These are phyloP conservation scores for Magnusiomyces paraingens DNA, from an alignment of 1,139 yeast genomes.

Conservation along the genomic window DNA sequence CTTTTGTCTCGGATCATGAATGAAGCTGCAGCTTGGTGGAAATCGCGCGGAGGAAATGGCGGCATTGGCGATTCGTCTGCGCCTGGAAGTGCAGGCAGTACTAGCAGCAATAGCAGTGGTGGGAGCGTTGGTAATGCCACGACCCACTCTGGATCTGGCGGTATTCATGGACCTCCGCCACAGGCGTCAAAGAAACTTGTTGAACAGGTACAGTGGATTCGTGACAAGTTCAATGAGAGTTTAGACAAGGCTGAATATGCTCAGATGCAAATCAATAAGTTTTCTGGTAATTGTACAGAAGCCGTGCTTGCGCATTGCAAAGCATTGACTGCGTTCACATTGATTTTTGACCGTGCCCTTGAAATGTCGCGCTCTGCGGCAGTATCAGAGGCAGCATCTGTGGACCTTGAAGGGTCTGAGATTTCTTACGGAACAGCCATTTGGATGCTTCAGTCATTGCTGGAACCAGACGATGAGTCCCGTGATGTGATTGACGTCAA, in stretches of 20 bases:
- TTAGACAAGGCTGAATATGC: conserved; percentile 83
- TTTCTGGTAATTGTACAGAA: conserved; percentile 21
- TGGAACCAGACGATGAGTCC: conserved; percentile 38
- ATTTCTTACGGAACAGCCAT: conserved; percentile 83
- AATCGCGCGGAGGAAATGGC: conserved; percentile 38
- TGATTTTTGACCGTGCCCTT: conserved; percentile 85
- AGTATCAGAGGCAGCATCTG: conserved; percentile 65
- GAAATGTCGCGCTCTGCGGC: conserved; percentile 93
- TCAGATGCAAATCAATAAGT: conserved; percentile 35
- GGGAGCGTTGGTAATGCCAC: too few relatives aligned
- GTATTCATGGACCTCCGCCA: conserved; percentile 9
- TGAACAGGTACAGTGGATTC: conserved; percentile 85
- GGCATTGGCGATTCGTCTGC: conserved; percentile 44
- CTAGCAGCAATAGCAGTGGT: conserved; percentile 37
- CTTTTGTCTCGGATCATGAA: conserved; percentile 81
- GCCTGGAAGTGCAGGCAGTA: conserved; percentile 85
- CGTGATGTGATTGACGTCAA: conserved; percentile 51
- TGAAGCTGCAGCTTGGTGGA: conserved; percentile 87
- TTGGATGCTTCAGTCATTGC: conserved; percentile 89
- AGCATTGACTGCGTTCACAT: conserved; percentile 62
- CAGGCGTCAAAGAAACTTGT: conserved; percentile 49
- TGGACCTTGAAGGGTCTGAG: conserved; percentile 74
- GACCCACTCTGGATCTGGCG: too few relatives aligned
- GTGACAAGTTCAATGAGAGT: conserved; percentile 82
- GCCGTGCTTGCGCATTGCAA: background rate